A percentile compares a stretch with the other conserved stretches of the same genome.
These are phyloP conservation scores for Blastobotrys elegans DNA, from an alignment of 1,139 yeast species.

Conservation along the genomic window DNA sequence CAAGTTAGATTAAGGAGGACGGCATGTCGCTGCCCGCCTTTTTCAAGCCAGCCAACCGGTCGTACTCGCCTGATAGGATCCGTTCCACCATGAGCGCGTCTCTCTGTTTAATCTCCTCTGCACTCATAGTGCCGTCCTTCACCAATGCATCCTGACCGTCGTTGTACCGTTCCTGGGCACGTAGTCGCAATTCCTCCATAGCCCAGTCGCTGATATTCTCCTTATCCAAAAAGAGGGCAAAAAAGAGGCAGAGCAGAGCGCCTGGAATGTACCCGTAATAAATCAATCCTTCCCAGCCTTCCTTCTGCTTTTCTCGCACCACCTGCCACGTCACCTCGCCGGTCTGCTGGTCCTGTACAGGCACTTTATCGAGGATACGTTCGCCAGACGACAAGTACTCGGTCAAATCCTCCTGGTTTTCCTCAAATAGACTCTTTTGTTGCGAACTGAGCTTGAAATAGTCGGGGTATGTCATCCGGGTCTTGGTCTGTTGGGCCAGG, in stretches of 20 bases:
- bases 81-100: conserved; percentile 79
- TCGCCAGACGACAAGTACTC: conserved; percentile 53
- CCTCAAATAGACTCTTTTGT: conserved; percentile 54
- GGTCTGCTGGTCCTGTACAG: conserved; percentile 71
- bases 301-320: conserved; percentile 70
- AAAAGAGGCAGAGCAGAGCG: conserved; percentile 41
- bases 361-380: conserved; percentile 77
- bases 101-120: conserved; percentile 59
- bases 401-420: conserved; percentile 59
- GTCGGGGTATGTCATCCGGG: conserved; percentile 55
- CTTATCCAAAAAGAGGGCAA: conserved; percentile 45
- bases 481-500: conserved; percentile 40
- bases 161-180: conserved; percentile 67
- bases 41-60: conserved; percentile 67
- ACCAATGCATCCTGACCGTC: conserved; percentile 50
- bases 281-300: conserved; percentile 78
- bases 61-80: conserved; percentile 81
- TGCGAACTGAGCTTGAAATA: conserved; percentile 52
- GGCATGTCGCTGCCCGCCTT: conserved; percentile 40
- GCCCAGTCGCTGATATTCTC: conserved; percentile 64
- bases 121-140: conserved; percentile 51
- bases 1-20: conserved; percentile 30
- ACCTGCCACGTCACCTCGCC: conserved; percentile 80
- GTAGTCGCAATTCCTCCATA: conserved; percentile 70
- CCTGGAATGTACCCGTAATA: conserved; percentile 74